Percentiles rank a stretch among this genome's conserved stretches.
phyloP scores from a whole-genome alignment of 2,329 filamentous ascomycete species.

The Zasmidium citrigriseum region DNA sequence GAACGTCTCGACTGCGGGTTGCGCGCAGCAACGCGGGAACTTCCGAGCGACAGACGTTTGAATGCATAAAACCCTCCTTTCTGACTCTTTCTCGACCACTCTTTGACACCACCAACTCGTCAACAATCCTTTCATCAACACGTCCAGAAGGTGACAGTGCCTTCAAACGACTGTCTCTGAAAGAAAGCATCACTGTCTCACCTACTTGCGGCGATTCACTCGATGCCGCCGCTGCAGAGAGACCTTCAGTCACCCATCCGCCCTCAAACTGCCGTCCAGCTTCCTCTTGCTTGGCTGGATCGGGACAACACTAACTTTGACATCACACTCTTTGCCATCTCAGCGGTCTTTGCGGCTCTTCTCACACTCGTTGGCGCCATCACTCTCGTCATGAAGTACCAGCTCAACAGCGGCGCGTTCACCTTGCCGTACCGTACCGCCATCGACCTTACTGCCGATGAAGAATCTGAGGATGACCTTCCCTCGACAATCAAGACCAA shows the following conservation, averaged over 20 bases:
- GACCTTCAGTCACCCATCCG: not conserved
- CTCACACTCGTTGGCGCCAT: not conserved
- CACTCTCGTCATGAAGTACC: not conserved
- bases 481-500: not conserved
- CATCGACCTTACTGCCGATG: not conserved
- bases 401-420: too few species aligned
- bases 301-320: not conserved
- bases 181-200: too few species aligned
- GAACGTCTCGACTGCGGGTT: too few species aligned
- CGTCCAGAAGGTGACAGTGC: too few species aligned
- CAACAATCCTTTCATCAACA: too few species aligned
- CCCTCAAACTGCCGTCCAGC: not conserved
- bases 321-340: not conserved
- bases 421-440: not conserved
- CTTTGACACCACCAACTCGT: too few species aligned
- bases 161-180: too few species aligned
- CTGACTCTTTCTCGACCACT: not conserved
- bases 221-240: too few species aligned
- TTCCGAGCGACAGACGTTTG: not conserved
- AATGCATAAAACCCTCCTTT: not conserved
- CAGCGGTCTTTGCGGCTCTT: not conserved
- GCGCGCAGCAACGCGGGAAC: not conserved
- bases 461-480: not conserved
- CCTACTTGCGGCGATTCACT: too few species aligned
- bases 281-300: not conserved